Base-by-base conservation (phyloP, 768 basidiomycete species). In the Lentinus brumalis region DNA sequence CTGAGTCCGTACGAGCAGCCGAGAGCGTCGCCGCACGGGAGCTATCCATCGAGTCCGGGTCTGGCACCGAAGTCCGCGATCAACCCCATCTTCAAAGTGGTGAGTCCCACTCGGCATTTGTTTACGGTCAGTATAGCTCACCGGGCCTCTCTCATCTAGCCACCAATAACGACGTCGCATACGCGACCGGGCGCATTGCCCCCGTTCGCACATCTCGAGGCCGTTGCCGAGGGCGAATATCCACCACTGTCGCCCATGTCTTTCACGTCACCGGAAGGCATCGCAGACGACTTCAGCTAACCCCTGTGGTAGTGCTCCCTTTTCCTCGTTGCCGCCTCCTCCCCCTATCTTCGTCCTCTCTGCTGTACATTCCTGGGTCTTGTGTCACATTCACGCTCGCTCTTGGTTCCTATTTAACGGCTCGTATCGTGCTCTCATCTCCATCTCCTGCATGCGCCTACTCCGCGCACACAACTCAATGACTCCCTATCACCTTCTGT, bases 61-160 rank as follows among this genome's bases (percentile, higher is more conserved):
- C 75, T 81, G 55, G 83, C 83, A 15, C 80, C 89, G 40, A 87
- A 86, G 70, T 83, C 86, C 49, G 82, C 80, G 38, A 90, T 92
- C 70, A 92, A 94, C 73, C 90, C 92, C 31, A 92, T 93, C 72
- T 94, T 94, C 81, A 88, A 91, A 84, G 91, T 94, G 79, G 92
- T 93, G 77, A 80, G 92, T 85, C 18, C 58, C 41, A 35, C 4
- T 50, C 61, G 35, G 41, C 18, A 11, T 16, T 42, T 54, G 31
- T 52, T n/a, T 51, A 18, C n/a, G 18, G 55, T 9, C 6, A n/a
- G 10, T 40, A 26, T 9, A 30, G 60, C 32, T 55, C 52, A 40
- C 29, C 21, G 44, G 18, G 29, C 29, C 14, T 31, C 47, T 18
- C 21, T 31, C 9, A 53, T 39, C 26, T 51, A 71, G 70, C 68